These are phyloP conservation scores for Nannochloropsis granulata DNA, from an alignment of 108 stramenopile species.

Conservation along the genomic window DNA sequence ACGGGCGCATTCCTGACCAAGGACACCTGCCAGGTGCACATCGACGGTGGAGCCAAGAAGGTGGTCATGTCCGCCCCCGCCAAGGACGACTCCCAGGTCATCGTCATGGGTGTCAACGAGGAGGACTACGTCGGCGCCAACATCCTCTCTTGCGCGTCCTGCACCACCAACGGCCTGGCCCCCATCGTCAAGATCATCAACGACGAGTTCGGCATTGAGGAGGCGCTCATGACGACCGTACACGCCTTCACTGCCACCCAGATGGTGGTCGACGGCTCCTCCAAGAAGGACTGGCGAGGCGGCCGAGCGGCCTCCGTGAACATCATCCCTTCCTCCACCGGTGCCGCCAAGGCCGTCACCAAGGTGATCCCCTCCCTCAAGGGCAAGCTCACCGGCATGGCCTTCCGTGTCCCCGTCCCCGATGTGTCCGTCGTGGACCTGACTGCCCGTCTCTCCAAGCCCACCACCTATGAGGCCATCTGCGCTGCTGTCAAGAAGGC, in stretches of 20 bases:
- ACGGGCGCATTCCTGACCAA: constrained; percentile 97
- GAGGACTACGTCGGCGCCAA: constrained; percentile 71
- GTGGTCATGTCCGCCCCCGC: constrained; percentile 99
- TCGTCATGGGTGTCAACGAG: constrained; percentile 98
- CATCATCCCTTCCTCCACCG: constrained; percentile 99
- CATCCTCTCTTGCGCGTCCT: constrained; percentile 95
- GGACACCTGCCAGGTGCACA: constrained; percentile 80
- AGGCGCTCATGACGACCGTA: constrained; percentile 99
- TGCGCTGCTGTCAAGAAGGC: constrained; percentile 75
- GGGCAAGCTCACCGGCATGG: constrained; percentile 99
- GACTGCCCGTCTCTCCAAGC: constrained; percentile 65
- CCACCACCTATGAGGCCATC: constrained; percentile 93
- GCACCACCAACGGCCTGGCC: constrained; percentile 99
- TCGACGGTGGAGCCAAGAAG: constrained; percentile 97
- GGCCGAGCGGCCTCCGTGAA: constrained; percentile 96
- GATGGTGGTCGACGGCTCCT: constrained; percentile 93
- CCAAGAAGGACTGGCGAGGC: constrained; percentile 99
- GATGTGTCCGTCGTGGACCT: constrained; percentile 98
- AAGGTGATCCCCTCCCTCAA: constrained; percentile 94
- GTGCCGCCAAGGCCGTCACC: constrained; percentile 99
- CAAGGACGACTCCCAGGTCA: constrained; percentile 95
- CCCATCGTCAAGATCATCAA: constrained; percentile 96
- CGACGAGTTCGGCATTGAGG: constrained; percentile 91
- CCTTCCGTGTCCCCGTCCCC: constrained; percentile 98
- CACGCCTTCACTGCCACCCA: constrained; percentile 99